These are phyloP conservation scores for Vitis hybrid DNA, from an alignment of 177 flowering plant genomes.

Conservation along the genomic window DNA sequence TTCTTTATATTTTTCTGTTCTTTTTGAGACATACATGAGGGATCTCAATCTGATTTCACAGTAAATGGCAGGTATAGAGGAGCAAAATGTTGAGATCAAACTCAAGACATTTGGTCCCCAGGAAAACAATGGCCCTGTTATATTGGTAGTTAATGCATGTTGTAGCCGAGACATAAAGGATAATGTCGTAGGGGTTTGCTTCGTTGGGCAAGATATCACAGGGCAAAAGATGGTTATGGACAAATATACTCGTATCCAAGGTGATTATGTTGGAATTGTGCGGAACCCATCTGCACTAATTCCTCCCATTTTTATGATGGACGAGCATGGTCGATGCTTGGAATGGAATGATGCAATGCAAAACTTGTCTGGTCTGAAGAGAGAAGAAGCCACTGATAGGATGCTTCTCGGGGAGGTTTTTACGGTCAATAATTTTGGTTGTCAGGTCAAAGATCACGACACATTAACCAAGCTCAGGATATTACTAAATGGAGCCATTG, in stretches of 20 bases:
- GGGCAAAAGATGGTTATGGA: constrained; percentile 62
- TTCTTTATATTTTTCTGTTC: neutral
- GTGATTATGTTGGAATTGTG: constrained; percentile 71
- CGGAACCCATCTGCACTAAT: constrained; percentile 66
- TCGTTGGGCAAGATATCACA: constrained; percentile 83
- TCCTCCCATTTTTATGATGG: constrained; percentile 86
- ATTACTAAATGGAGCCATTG: constrained; percentile 50
- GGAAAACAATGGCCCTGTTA: constrained; percentile 39
- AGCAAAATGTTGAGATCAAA: constrained; percentile 63
- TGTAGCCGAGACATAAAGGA: constrained; percentile 61
- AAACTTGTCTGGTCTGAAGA: constrained; percentile 60
- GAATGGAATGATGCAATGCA: constrained; percentile 90
- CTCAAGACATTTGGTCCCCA: constrained; percentile 50
- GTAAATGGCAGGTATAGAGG: constrained; percentile 60
- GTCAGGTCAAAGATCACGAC: constrained; percentile 70
- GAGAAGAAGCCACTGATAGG: constrained; percentile 52
- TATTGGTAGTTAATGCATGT: constrained; percentile 67
- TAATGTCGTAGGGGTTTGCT: constrained; percentile 73
- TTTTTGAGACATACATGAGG: neutral
- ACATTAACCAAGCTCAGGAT: constrained; percentile 67
- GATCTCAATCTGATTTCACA: constrained; percentile 10
- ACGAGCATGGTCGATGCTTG: constrained; percentile 64
- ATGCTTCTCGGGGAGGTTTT: constrained; percentile 87
- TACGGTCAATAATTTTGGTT: constrained; percentile 49
- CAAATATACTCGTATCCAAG: constrained; percentile 68